Conservation (phyloP, 176 grass and related monocot species). For the Leersia perrieri region DNA sequence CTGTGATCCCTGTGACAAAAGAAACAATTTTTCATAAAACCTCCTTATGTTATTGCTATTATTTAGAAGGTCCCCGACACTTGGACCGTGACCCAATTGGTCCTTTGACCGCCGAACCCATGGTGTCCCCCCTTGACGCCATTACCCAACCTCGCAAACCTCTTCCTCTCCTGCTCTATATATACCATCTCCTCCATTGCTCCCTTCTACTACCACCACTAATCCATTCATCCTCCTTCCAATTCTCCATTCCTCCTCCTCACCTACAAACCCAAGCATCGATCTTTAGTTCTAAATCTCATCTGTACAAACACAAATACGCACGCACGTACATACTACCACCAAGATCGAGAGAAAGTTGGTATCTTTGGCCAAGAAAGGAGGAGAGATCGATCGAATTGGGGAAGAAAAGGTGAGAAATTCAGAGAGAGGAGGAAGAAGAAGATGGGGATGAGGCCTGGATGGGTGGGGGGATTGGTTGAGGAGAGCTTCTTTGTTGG, state of each 20-base stretch:
- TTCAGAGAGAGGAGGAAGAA: neutral
- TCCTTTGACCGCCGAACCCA: conserved; percentile 27
- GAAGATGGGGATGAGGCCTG: conserved; percentile 43
- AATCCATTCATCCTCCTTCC: neutral
- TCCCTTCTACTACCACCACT: neutral
- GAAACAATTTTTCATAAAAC: neutral
- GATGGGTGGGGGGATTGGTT: conserved; percentile 64
- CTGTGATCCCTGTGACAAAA: neutral
- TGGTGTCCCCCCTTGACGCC: conserved; percentile 30
- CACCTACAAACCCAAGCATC: neutral
- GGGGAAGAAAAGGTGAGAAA: too few relatives aligned
- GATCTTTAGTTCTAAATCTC: neutral
- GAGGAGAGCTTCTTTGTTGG: conserved; percentile 90
- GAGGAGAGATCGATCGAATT: neutral
- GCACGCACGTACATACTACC: neutral
- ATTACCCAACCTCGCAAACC: neutral
- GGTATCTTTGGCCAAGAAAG: neutral
- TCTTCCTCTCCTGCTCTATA: conserved; percentile 34
- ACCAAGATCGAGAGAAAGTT: neutral
- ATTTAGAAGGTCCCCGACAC: neutral
- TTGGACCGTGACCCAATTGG: conserved; percentile 40
- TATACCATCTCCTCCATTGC: conserved; percentile 21
- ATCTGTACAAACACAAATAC: neutral
- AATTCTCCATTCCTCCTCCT: neutral
- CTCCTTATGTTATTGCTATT: neutral